Base-by-base conservation (phyloP, 108 stramenopile genomes). In the Pseudonitzschia pungens region DNA sequence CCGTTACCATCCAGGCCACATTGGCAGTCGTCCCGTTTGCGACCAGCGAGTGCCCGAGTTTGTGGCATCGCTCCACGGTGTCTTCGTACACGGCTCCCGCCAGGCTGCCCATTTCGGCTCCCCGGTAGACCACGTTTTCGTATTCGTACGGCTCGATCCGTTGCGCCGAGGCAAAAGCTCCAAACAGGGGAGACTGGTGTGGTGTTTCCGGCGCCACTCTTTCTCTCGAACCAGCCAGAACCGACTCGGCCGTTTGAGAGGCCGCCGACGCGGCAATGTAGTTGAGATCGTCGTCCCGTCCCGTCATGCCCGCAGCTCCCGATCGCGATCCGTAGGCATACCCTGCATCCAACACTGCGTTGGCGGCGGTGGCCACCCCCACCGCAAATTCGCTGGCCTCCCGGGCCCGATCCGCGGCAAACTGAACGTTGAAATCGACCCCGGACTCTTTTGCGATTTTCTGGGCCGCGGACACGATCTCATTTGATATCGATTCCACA, bases 1-100 rank as follows among this genome's bases (percentile, higher is more conserved):
- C 95, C 28, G 89, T 85, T 2, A 93, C 79, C 78, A 89, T 76
- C 92, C 92, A 93, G 33, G 68, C 81, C n/a, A 96, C 89, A 72
- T 92, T 83, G 27, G 82, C 83, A 22, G 86, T 83, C 24, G 84
- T 86, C 9, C 92, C 91, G 58, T 83, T 71, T 18, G 91, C 90
- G 9, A 96, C 87, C 53, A 90, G 50, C 28, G 82, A 66, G 63
- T 92, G 87, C 21, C 76, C 85, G 6, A 89, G 29, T n/a, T 41
- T 71, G 43, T 81, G 88, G 50, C 72, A 71, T 48, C 66, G 56
- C 28, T 65, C 14, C 29, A 83, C 21, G 10, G 79, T 69, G 43
- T 90, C 70, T 62, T 89, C 86, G 68, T 93, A 94, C 15, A 92
- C 87, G 4, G 87, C 88, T 28, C 87, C 89, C 27, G 87, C 80